phyloP scores from a whole-genome alignment of 2,329 filamentous ascomycete species.

The Penicillium palitans region DNA sequence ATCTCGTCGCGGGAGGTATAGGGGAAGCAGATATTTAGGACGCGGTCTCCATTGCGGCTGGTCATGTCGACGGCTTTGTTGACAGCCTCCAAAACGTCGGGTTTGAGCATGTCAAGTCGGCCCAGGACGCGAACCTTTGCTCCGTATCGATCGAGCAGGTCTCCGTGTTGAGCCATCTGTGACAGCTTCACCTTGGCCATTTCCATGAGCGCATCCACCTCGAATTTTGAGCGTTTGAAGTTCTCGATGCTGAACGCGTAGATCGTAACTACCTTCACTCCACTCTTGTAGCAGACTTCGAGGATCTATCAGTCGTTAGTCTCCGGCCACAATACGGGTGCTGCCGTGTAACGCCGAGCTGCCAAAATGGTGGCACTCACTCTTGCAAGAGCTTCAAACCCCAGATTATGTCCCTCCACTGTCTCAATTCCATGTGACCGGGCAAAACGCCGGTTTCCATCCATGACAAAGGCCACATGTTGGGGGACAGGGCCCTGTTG shows the following conservation, averaged over 20 bases:
- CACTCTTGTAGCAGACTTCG: slow-evolving; percentile 97
- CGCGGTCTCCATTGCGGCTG: slow-evolving; percentile 74
- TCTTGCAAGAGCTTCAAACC: slow-evolving; percentile 89
- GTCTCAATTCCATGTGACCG: slow-evolving; percentile 90
- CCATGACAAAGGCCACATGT: slow-evolving; percentile 99
- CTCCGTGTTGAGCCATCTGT: slow-evolving; percentile 89
- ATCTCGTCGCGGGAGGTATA: slow-evolving; percentile 97
- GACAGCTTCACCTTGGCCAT: slow-evolving; percentile 94
- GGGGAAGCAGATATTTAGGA: slow-evolving; percentile 94
- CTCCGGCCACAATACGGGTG: background rate
- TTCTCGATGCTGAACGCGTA: slow-evolving; percentile 99
- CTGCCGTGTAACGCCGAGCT: slow-evolving; percentile 1
- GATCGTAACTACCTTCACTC: slow-evolving; percentile 93
- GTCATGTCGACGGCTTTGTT: slow-evolving; percentile 85
- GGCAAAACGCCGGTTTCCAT: slow-evolving; percentile 93
- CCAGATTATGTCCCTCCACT: slow-evolving; percentile 90
- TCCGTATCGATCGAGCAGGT: slow-evolving; percentile 88
- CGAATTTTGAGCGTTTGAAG: slow-evolving; percentile 94
- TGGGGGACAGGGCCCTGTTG: slow-evolving; percentile 88
- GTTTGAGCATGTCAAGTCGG: slow-evolving; percentile 76
- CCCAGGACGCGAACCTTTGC: slow-evolving; percentile 83
- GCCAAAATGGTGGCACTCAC: slow-evolving; percentile 51
- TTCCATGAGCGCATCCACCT: slow-evolving; percentile 96
- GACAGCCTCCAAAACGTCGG: slow-evolving; percentile 85
- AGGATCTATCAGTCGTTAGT: slow-evolving; percentile 62